Evolutionary conservation across 2,329 filamentous ascomycete species (phyloP), one percentile per base, ranked within the genome.

Genomic region (Alternaria ethzedia): DNA sequence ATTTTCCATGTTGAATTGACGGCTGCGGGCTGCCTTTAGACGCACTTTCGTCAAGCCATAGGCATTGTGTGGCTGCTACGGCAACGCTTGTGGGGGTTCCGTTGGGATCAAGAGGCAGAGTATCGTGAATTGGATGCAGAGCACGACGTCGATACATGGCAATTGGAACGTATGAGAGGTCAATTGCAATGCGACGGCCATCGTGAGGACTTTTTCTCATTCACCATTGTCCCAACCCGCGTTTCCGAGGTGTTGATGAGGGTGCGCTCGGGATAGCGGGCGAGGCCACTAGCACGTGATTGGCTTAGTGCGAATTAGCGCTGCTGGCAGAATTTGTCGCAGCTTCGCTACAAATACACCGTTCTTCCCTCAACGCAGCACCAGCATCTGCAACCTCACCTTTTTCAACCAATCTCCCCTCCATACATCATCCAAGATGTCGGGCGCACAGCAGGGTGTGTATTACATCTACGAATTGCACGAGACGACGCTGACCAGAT

Each of bases 301-400:
- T 60, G 66, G 64, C 32, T 64, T 71, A 73, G 71, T 63, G 71
- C 54, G 41, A 61, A 67, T 71, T 70, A 68, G 71, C 61, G 69
- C 68, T 69, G 71, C 62, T 70, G 65, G 67, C 63, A 64, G 59
- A 70, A 63, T 66, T 65, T 70, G 63, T 67, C 67, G 63, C 67
- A 65, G 61, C 65, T 66, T 51, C 61, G 63, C 58, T 70, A 68
- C 65, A 70, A 72, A 73, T 72, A 73, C 66, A 44, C 68, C 67
- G 68, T 59, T 63, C 66, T 64, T 64, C 66, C 61, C 65, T 67
- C 64, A 58, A 63, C 62, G 63, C 67, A 70, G 65, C 63, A 58
- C 63, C 57, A 60, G 56, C 60, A 64, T 69, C 65, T 67, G 61
- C 64, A 69, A 61, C 63, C 26, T 52, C 59, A 61, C 58, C 61